phyloP scores from a whole-genome alignment of 805 yeast species.

The Wickerhamomyces chambardii region DNA sequence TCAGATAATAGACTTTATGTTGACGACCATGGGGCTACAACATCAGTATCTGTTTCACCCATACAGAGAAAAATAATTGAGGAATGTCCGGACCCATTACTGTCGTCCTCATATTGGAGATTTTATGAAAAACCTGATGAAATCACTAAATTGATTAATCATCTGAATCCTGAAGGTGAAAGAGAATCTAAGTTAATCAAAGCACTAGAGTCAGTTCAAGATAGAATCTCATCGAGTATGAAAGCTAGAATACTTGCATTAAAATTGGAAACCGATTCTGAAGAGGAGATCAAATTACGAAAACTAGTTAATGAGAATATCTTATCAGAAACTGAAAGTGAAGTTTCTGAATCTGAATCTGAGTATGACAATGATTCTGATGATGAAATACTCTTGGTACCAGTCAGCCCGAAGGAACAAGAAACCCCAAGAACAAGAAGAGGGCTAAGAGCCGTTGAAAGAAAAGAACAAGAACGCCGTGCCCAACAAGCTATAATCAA shows the following conservation, averaged over 20 bases:
- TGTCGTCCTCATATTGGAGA: constrained; percentile 56
- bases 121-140: constrained; percentile 56
- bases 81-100: constrained; percentile 50
- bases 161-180: constrained; percentile 71
- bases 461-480: constrained; percentile 10
- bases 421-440: constrained; percentile 9
- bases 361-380: constrained; percentile 9
- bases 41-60: constrained; percentile 10
- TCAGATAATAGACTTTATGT: constrained; percentile 27
- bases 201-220: constrained; percentile 46
- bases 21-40: constrained; percentile 28
- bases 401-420: neutral
- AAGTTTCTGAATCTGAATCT: constrained; percentile 11
- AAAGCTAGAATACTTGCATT: constrained; percentile 49
- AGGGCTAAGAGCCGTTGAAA: constrained; percentile 14
- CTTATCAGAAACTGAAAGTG: constrained; percentile 22
- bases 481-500: constrained; percentile 4
- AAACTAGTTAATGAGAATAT: constrained; percentile 28
- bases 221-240: constrained; percentile 44
- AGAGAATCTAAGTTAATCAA: constrained; percentile 61
- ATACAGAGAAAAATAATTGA: constrained; percentile 57
- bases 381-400: neutral
- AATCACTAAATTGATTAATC: constrained; percentile 42
- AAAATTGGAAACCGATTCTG: constrained; percentile 30
- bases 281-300: constrained; percentile 31